Evolutionary conservation across 768 basidiomycete genomes (phyloP).

Genomic region (Pleurotus platypus): DNA sequence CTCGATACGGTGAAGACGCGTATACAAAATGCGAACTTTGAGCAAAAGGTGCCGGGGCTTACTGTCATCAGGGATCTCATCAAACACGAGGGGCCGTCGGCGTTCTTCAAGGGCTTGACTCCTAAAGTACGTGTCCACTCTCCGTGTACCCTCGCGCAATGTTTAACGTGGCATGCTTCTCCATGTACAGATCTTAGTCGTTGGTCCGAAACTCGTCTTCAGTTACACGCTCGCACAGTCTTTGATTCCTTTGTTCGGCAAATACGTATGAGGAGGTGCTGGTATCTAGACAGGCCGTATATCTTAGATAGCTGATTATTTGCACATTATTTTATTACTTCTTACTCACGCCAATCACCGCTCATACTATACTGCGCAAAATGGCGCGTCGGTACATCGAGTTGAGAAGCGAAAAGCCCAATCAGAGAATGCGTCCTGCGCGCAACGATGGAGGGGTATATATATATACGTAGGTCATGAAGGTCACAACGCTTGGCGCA

Average conservation of each 20-base stretch:
- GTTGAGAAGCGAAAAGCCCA: not conserved
- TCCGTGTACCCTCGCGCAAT: too few species aligned
- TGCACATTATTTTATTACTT: slow-evolving; percentile 1
- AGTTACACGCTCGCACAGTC: slow-evolving; percentile 96
- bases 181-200: slow-evolving; percentile 76
- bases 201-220: slow-evolving; percentile 97
- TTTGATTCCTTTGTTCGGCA: slow-evolving; percentile 87
- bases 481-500: too few species aligned
- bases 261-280: slow-evolving; percentile 57
- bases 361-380: not conserved
- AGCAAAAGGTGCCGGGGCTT: slow-evolving; percentile 74
- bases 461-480: too few species aligned
- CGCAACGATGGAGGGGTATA: too few species aligned
- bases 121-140: slow-evolving; percentile 66
- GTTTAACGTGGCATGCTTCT: too few species aligned
- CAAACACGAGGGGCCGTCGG: slow-evolving; percentile 76
- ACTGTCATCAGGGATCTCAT: slow-evolving; percentile 83
- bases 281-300: not conserved
- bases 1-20: slow-evolving; percentile 96
- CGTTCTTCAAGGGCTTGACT: slow-evolving; percentile 96
- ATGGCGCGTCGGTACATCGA: too few species aligned
- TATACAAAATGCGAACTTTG: slow-evolving; percentile 98
- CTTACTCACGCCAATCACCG: not conserved
- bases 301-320: not conserved
- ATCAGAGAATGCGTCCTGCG: too few species aligned